Percentiles rank a stretch among this genome's conserved stretches.
phyloP scores from a whole-genome alignment of 2,329 filamentous ascomycete genomes.

The Nigrograna mackinnonii region DNA sequence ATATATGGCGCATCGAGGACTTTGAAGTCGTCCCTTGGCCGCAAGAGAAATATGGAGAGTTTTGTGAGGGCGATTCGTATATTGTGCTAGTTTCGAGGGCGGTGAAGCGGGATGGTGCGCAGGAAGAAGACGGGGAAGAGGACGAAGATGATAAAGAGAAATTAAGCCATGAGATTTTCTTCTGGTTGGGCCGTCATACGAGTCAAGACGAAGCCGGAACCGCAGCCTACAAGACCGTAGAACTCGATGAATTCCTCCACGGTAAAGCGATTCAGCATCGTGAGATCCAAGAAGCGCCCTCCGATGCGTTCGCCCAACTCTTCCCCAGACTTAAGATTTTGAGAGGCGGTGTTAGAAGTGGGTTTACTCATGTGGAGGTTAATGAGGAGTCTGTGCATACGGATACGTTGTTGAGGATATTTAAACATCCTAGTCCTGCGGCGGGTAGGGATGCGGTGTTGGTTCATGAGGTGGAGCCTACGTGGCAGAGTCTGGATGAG shows the following conservation, averaged over 20 bases:
- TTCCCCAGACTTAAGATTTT: conserved; percentile 66
- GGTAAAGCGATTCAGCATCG: conserved; percentile 67
- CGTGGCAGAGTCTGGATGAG: conserved; percentile 65
- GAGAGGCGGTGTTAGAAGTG: conserved; percentile 63
- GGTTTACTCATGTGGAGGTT: conserved; percentile 65
- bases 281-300: conserved; percentile 63
- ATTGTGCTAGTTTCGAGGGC: conserved; percentile 66
- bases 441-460: conserved; percentile 55
- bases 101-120: conserved; percentile 49
- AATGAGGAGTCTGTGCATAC: conserved; percentile 48
- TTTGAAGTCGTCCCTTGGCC: conserved; percentile 69
- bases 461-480: conserved; percentile 66
- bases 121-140: conserved; percentile 35
- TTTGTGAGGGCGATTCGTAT: conserved; percentile 71
- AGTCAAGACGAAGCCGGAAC: conserved; percentile 71
- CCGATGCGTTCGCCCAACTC: conserved; percentile 62
- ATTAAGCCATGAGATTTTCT: conserved; percentile 65
- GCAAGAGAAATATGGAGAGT: conserved; percentile 59
- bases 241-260: conserved; percentile 68
- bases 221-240: conserved; percentile 72
- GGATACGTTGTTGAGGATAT: conserved; percentile 63
- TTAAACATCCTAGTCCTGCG: conserved; percentile 57
- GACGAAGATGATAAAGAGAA: conserved; percentile 13
- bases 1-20: conserved; percentile 69
- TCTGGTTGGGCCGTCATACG: conserved; percentile 69